Percentiles rank a stretch among this genome's conserved stretches.
These are phyloP conservation scores for Stachybotrys echinatus DNA, from an alignment of 2,329 filamentous ascomycete species.

Conservation along the genomic window DNA sequence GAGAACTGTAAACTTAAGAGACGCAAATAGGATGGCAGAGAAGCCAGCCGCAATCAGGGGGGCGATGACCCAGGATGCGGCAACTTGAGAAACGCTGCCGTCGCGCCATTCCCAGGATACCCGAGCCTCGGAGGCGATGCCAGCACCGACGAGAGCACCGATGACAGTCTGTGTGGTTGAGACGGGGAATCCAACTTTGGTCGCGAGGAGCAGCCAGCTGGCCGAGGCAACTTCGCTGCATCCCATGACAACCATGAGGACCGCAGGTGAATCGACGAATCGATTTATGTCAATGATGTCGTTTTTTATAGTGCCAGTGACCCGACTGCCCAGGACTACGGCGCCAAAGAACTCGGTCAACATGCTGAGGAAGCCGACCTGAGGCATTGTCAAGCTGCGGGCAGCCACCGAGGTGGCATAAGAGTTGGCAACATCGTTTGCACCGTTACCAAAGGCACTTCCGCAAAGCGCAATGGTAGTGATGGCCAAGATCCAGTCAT, in stretches of 20 bases:
- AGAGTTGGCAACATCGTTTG: conserved; percentile 55
- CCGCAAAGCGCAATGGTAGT: not conserved
- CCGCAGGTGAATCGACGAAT: conserved; percentile 21
- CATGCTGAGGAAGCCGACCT: conserved; percentile 42
- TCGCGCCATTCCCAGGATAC: conserved; percentile 13
- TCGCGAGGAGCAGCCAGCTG: conserved; percentile 36
- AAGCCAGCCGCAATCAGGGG: conserved; percentile 12
- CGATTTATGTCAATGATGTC: conserved; percentile 32
- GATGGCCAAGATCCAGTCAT: not conserved
- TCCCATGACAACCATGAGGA: conserved; percentile 23
- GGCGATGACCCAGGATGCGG: conserved; percentile 13
- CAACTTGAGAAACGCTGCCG: conserved; percentile 14
- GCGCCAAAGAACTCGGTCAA: conserved; percentile 47
- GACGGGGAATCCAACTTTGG: conserved; percentile 25
- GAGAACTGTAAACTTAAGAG: conserved; percentile 8
- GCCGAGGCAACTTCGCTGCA: conserved; percentile 31
- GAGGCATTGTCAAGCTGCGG: conserved; percentile 44
- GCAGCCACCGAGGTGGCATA: conserved; percentile 49
- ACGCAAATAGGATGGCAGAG: conserved; percentile 9
- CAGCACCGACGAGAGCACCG: conserved; percentile 38
- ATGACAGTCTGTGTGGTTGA: conserved; percentile 43
- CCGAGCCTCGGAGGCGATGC: conserved; percentile 30
- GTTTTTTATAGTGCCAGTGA: conserved; percentile 36
- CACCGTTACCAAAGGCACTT: conserved; percentile 7
- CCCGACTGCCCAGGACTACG: conserved; percentile 42